Evolutionary conservation across 129 eudicot species (phyloP).

Genomic region (Oenanthe sinensis): DNA sequence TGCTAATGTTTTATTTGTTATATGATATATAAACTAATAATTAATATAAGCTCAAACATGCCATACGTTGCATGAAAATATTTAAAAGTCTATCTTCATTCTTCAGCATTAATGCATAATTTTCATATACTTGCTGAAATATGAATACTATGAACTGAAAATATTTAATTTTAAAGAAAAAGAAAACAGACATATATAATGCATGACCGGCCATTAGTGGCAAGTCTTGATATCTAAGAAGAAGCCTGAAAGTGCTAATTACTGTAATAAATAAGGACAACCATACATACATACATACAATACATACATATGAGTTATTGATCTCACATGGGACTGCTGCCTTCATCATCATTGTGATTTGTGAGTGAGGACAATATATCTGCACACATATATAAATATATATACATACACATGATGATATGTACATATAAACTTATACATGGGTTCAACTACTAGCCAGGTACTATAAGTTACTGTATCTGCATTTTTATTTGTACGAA

Average conservation of each 20-base stretch:
- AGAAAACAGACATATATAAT: too few relatives aligned
- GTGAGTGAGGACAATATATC: slow-evolving; percentile 1
- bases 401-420: not conserved
- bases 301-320: not conserved
- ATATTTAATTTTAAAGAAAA: too few relatives aligned
- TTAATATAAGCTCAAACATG: too few relatives aligned
- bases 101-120: too few relatives aligned
- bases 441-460: not conserved
- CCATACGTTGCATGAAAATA: too few relatives aligned
- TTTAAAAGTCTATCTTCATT: too few relatives aligned
- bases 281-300: not conserved
- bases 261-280: not conserved
- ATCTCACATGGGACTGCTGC: slow-evolving; percentile 5
- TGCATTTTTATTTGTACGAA: not conserved
- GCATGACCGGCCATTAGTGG: not conserved
- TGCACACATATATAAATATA: not conserved
- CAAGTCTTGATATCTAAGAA: not conserved
- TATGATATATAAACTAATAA: too few relatives aligned
- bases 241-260: not conserved
- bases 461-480: not conserved
- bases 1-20: too few relatives aligned
- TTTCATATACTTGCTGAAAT: too few relatives aligned
- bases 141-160: too few relatives aligned
- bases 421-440: not conserved
- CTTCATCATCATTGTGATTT: not conserved